Evolutionary conservation across 169 alveolate genomes (phyloP).

Genomic region (Cryptosporidium ryanae): DNA sequence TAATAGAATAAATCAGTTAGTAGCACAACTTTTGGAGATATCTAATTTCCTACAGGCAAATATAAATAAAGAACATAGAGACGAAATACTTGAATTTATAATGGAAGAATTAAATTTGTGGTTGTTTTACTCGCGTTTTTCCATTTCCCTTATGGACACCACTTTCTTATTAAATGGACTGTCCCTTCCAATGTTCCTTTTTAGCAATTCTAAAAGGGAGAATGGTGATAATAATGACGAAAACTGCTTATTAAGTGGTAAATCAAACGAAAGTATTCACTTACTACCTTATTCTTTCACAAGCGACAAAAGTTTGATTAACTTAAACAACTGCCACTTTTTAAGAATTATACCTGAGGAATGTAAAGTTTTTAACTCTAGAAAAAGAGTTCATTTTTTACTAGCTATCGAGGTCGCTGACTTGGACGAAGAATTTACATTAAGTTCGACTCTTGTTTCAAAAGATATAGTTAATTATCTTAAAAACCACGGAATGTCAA

Average conservation of each 20-base stretch:
- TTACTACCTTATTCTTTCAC: constrained; percentile 7
- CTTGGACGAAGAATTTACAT: constrained; percentile 85
- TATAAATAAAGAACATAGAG: constrained; percentile 59
- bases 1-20: constrained; percentile 85
- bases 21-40: constrained; percentile 80
- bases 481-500: constrained; percentile 42
- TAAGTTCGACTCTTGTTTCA: constrained; percentile 77
- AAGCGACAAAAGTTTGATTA: constrained; percentile 2
- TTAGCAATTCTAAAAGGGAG: constrained; percentile 1
- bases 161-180: constrained; percentile 46
- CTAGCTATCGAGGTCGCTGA: constrained; percentile 89
- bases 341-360: constrained; percentile 84
- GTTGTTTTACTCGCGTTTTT: constrained; percentile 67
- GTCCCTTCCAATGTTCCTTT: constrained; percentile 58
- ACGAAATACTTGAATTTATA: constrained; percentile 63
- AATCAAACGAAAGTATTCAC: background rate
- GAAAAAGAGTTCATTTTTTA: constrained; percentile 89
- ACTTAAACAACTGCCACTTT: constrained; percentile 80
- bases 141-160: constrained; percentile 54
- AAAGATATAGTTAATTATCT: constrained; percentile 76
- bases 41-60: constrained; percentile 73
- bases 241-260: background rate
- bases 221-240: background rate
- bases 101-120: constrained; percentile 68
- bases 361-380: constrained; percentile 85